These are phyloP conservation scores for Cylindrotheca fusiformis DNA, from an alignment of 108 stramenopile species.

Conservation along the genomic window DNA sequence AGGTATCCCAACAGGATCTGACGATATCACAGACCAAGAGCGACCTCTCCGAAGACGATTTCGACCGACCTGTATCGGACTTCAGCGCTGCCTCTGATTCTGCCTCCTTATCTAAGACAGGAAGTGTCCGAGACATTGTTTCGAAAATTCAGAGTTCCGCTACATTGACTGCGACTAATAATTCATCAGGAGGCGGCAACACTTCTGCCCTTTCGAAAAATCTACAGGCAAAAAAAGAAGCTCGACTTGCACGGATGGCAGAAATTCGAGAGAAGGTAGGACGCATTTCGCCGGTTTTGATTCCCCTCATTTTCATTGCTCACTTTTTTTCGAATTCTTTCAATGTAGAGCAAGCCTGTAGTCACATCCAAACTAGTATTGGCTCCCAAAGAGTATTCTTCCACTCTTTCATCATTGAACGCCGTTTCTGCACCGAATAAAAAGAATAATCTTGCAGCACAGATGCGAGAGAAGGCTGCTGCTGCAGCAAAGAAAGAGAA, in stretches of 20 bases:
- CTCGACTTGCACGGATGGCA: conserved; percentile 49
- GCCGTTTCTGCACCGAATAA: conserved; percentile 13
- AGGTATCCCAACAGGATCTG: neutral
- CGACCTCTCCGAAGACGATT: conserved; percentile 6
- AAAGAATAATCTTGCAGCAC: conserved; percentile 46
- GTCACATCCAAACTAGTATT: conserved; percentile 26
- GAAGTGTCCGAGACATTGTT: conserved; percentile 25
- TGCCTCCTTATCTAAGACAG: conserved; percentile 2
- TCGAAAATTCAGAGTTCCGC: conserved; percentile 29
- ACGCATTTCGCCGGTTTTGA: neutral
- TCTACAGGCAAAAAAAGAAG: conserved; percentile 40
- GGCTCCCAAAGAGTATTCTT: conserved; percentile 18
- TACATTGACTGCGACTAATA: neutral
- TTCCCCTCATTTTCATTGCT: neutral
- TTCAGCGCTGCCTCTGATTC: conserved; percentile 6
- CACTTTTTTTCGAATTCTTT: conserved; percentile 10
- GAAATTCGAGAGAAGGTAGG: conserved; percentile 33
- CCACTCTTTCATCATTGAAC: conserved; percentile 21
- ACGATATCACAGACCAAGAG: no score
- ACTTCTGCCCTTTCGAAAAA: conserved; percentile 34
- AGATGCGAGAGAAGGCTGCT: conserved; percentile 77
- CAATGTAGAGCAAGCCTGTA: conserved; percentile 29
- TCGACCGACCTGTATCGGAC: conserved; percentile 17
- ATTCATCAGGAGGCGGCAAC: neutral
- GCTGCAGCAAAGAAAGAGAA: conserved; percentile 35